Percentiles rank a stretch among this genome's conserved stretches.
These are phyloP conservation scores for Jatropha podagrica DNA, from an alignment of 441 rosid species.

Conservation along the genomic window DNA sequence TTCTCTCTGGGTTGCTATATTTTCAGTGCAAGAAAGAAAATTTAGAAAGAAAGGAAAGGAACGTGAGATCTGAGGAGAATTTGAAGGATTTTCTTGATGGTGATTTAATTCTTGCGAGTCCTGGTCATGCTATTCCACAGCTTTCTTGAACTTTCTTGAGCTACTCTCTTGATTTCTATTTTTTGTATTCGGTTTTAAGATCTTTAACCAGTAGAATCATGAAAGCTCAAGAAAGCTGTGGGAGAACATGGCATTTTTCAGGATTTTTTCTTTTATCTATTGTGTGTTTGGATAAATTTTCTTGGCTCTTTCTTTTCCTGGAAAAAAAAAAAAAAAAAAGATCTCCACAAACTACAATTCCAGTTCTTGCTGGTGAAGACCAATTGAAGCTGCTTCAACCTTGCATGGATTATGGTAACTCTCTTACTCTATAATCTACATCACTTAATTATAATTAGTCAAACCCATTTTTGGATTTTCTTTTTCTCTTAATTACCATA, in stretches of 20 bases:
- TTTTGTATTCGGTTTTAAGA: not conserved
- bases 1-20: constrained; percentile 2
- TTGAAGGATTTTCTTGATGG: not conserved
- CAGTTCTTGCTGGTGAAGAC: too few relatives aligned
- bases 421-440: not conserved
- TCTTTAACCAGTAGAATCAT: not conserved
- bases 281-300: not conserved
- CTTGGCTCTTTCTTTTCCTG: not conserved
- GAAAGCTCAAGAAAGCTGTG: constrained; percentile 92
- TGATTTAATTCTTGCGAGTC: constrained; percentile 24
- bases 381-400: constrained; percentile 2
- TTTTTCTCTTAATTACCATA: not conserved
- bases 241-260: constrained; percentile 58
- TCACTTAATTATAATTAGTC: not conserved
- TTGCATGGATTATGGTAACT: constrained; percentile 26
- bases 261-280: constrained; percentile 35
- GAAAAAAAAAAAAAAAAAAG: not conserved
- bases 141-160: constrained; percentile 79
- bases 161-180: not conserved
- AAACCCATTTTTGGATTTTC: not conserved
- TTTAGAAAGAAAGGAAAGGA: not conserved
- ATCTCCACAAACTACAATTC: not conserved
- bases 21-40: constrained; percentile 9
- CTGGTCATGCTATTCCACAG: constrained; percentile 92
- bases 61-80: constrained; percentile 34